Evolutionary conservation across 768 basidiomycete species (phyloP).

Genomic region (Calvatia gigantea): DNA sequence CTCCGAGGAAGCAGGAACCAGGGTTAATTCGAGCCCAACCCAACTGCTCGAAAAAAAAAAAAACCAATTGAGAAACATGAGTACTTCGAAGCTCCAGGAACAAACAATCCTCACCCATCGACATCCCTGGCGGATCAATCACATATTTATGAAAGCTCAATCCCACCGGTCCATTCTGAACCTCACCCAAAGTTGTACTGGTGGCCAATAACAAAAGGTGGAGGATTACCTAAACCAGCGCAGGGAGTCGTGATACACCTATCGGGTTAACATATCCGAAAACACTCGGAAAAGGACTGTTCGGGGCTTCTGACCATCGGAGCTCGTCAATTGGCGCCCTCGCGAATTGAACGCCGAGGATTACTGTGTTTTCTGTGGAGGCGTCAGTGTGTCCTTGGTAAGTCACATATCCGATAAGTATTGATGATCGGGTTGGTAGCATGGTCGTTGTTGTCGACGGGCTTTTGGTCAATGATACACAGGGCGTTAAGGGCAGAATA

Average conservation of each 20-base stretch:
- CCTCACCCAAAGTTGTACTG: not conserved
- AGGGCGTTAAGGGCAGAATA: not conserved
- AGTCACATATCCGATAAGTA: slow-evolving; percentile 39
- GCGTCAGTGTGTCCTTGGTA: slow-evolving; percentile 37
- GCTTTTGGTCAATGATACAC: not conserved
- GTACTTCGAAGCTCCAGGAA: slow-evolving; percentile 33
- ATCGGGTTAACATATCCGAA: not conserved
- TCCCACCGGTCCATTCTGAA: not conserved
- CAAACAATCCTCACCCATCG: slow-evolving; percentile 37
- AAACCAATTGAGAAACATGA: slow-evolving; percentile 14
- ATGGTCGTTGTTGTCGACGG: not conserved
- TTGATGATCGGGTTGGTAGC: not conserved
- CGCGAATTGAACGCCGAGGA: slow-evolving; percentile 48
- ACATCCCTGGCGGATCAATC: slow-evolving; percentile 1
- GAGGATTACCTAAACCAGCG: not conserved
- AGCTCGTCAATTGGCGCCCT: slow-evolving; percentile 34
- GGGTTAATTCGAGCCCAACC: no score
- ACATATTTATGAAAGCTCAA: no score
- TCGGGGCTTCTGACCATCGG: no score
- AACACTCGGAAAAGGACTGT: not conserved
- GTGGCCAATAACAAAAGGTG: not conserved
- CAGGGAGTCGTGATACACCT: not conserved
- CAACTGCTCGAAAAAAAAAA: no score
- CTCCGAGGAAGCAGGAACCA: no score
- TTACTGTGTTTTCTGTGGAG: slow-evolving; percentile 30